Base-by-base conservation (phyloP, 2,329 filamentous ascomycete species). In the Sporothrix schenckii region DNA sequence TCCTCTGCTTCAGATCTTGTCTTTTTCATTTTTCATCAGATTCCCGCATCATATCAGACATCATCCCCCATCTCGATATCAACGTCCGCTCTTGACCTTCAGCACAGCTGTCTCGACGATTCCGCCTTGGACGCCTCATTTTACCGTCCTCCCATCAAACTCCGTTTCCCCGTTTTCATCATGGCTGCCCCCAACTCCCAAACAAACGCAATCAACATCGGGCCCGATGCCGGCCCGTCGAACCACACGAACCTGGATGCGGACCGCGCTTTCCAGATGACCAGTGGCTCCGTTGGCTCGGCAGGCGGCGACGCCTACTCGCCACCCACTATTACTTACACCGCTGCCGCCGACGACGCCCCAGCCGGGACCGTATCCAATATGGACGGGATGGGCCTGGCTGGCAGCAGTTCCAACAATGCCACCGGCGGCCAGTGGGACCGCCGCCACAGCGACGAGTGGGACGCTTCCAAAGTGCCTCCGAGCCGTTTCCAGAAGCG, bases 401-500 rank as follows among this genome's bases (percentile, higher is more conserved):
- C 16, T 6, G 61, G 16, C 24, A 7, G 14, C 24, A 16, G 14
- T 7, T 19, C 56, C 30, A 21, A 24, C 7, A 30, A 19, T 14
- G 7, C 10, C 9, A 3, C 30, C 19, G n/a, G 47, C 16, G 53
- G 54, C n/a, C 56, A 19, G 14, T 50, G 49, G 7, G 71, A 72
- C 69, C 71, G 69, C 60, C 69, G 66, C 19, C 19, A 30, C 41
- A 71, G 71, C 39, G 71, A 66, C 63, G 71, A 72, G 53, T 72
- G 71, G 71, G 71, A 91, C 78, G 89, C 89, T 4, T 84, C 86
- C 74, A 91, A 91, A 79, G 88, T 89, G 0, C 87, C 87, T 1
- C 89, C 89, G 11, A 88, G 85, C 73, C 87, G 87, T 61, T 91
- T 91, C 80, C 89, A 91, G 79, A 89, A 89, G 80, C 86, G 87